A percentile compares a stretch with the other conserved stretches of the same genome.
phyloP scores from a whole-genome alignment of 2,329 filamentous ascomycete species.

The Arthrobotrys iridis region DNA sequence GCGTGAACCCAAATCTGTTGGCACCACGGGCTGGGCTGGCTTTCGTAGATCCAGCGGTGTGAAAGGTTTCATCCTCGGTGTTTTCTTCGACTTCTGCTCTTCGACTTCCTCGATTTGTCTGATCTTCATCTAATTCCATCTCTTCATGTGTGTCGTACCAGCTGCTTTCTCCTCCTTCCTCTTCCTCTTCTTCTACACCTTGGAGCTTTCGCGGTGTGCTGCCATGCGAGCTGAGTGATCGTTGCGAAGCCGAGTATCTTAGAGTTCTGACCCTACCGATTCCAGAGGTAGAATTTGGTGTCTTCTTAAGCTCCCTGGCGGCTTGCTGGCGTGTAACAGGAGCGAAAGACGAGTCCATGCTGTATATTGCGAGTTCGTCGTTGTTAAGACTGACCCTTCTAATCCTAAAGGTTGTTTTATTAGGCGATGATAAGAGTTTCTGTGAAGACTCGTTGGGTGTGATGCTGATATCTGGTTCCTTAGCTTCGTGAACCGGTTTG shows the following conservation, averaged over 20 bases:
- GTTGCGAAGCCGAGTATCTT: neutral
- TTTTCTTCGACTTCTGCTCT: neutral
- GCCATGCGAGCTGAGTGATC: neutral
- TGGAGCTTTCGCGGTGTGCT: neutral
- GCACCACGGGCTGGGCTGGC: neutral
- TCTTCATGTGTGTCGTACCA: conserved; percentile 2
- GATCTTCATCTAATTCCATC: neutral
- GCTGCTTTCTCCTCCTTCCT: neutral
- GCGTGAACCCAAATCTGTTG: conserved; percentile 16
- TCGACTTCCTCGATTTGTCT: neutral
- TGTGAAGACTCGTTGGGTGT: neutral
- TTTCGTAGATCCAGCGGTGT: neutral
- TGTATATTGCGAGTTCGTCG: conserved; percentile 44
- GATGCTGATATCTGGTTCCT: neutral
- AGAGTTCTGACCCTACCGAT: neutral
- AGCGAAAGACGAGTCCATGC: conserved; percentile 50
- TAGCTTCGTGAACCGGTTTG: neutral
- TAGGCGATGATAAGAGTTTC: neutral
- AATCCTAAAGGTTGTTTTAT: neutral
- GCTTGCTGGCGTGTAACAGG: conserved; percentile 45
- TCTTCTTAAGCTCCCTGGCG: conserved; percentile 10
- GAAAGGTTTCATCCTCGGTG: neutral
- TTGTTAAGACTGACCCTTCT: conserved; percentile 18
- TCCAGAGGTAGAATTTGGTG: neutral
- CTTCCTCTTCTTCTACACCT: neutral